phyloP scores from a whole-genome alignment of 2,329 filamentous ascomycete species.

The Corinectria fuckeliana region DNA sequence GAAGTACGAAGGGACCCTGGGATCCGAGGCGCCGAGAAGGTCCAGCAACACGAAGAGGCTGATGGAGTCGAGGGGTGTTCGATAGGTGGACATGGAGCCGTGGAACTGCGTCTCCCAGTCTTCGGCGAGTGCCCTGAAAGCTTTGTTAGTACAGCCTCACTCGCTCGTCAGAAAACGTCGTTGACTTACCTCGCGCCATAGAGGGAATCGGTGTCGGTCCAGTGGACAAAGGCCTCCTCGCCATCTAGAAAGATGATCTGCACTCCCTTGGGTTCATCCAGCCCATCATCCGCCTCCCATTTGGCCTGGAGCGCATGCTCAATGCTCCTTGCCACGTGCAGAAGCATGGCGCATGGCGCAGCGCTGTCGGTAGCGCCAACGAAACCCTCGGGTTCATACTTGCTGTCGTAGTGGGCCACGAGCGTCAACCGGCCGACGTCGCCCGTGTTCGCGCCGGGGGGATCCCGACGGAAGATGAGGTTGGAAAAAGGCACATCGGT shows the following conservation, averaged over 20 bases:
- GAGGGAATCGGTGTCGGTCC: conserved; percentile 82
- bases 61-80: conserved; percentile 78
- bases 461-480: conserved; percentile 85
- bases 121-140: conserved; percentile 70
- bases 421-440: conserved; percentile 83
- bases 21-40: conserved; percentile 74
- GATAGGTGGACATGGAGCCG: conserved; percentile 75
- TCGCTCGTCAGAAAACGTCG: neutral
- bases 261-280: conserved; percentile 81
- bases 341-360: conserved; percentile 89
- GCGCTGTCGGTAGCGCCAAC: conserved; percentile 94
- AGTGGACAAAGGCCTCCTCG: conserved; percentile 86
- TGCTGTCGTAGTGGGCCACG: conserved; percentile 93
- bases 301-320: conserved; percentile 81
- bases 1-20: conserved; percentile 84
- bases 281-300: conserved; percentile 66
- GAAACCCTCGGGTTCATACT: conserved; percentile 81
- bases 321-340: conserved; percentile 83
- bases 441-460: conserved; percentile 77
- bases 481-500: conserved; percentile 83
- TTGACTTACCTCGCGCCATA: conserved; percentile 78
- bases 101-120: conserved; percentile 78
- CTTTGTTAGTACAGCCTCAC: conserved; percentile 7
- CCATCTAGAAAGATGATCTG: conserved; percentile 92
- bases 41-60: conserved; percentile 91